phyloP scores from a whole-genome alignment of 176 grass and related monocot genomes.

The Carex cristatella region DNA sequence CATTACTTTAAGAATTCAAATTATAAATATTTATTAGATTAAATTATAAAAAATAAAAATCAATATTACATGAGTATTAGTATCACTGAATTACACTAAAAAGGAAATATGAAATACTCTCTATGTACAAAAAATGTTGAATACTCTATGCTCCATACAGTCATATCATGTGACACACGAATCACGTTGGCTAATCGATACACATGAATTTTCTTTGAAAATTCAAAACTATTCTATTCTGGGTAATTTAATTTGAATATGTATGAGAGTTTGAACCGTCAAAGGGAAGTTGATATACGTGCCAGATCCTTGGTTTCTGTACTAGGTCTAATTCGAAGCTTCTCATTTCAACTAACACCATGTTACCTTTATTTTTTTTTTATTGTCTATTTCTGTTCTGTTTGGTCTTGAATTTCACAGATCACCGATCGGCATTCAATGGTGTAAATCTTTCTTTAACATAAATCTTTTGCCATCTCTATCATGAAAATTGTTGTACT shows the following conservation, averaged over 20 bases:
- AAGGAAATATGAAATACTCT: too few relatives aligned
- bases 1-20: too few relatives aligned
- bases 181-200: too few relatives aligned
- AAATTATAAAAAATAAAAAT: too few relatives aligned
- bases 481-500: neutral
- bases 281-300: conserved; percentile 11
- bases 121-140: too few relatives aligned
- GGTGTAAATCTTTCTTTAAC: neutral
- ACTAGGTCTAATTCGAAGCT: conserved; percentile 21
- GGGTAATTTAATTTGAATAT: neutral
- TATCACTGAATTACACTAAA: too few relatives aligned
- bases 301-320: conserved; percentile 23
- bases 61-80: too few relatives aligned
- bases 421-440: neutral
- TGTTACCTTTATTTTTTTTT: neutral
- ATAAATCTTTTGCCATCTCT: neutral
- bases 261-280: conserved; percentile 11
- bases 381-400: neutral
- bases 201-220: too few relatives aligned
- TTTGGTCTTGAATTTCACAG: neutral
- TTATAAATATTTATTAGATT: too few relatives aligned
- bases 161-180: too few relatives aligned
- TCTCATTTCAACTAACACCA: conserved; percentile 8
- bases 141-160: too few relatives aligned
- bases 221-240: neutral